Evolutionary conservation across 805 yeast species (phyloP), one percentile per base, ranked within the genome.

Genomic region (Wickerhamiella musiphila): DNA sequence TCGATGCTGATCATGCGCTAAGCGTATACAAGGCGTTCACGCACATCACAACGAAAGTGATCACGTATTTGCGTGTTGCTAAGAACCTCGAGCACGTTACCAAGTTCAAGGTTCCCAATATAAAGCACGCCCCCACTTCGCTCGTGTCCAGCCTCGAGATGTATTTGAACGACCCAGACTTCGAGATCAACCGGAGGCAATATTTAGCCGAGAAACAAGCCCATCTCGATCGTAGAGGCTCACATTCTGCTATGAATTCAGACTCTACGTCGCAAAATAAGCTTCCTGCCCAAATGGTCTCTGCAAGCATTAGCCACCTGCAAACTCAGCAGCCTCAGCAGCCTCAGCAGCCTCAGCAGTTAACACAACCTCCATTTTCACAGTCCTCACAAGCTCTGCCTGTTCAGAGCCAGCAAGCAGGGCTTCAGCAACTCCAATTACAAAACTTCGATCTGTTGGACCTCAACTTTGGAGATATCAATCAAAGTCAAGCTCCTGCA

Each of bases 71-170:
- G 47, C 71, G 92, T 45, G 72, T 77, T 11, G 98, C 96, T 4
- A 86, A 90, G 49, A 82, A 77, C 51, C 61, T 81, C 42, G 94
- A 81, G 54, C 70, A 73, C 48, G 70, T 83, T 9, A 83, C 95
- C 3, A 83, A 83, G 46, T 60, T 86, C 42, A 84, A 76, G 46
- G 93, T 90, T 21, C 98, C 98, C 23, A 84, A 93, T 10, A 84
- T 90, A 39, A 81, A 81, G 51, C 98, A 90, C 56, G 96, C 96
- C 2, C 95, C 95, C 15, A 84, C 95, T 2, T 90, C 93, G 17
- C 63, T 90, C 41, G 78, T 93, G 3, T 66, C 73, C 21, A 74
- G 92, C 10, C 66, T 90, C 39, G 90, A 82, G 49, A 94, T 84
- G 44, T 92, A 86, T 52, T 58, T 90, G 42, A 67, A 73, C 42